These are phyloP conservation scores for Croton laevigatus DNA, from an alignment of 441 rosid genomes.

Conservation along the genomic window DNA sequence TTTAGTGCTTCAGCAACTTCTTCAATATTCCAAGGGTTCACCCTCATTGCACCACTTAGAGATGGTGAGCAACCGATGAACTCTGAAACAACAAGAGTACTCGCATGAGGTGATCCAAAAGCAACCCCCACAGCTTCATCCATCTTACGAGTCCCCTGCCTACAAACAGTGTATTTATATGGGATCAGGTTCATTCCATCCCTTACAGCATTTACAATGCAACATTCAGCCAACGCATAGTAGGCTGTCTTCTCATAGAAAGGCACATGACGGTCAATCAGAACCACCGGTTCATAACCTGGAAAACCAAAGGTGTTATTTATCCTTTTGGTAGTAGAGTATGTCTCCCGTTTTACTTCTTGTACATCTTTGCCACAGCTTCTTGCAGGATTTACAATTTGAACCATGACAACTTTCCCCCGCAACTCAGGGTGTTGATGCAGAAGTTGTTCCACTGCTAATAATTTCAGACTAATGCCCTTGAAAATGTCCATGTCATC, in stretches of 20 bases:
- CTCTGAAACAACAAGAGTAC: constrained; percentile 74
- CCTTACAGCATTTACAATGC: constrained; percentile 72
- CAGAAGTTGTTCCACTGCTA: constrained; percentile 68
- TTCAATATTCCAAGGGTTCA: constrained; percentile 74
- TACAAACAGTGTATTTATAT: constrained; percentile 60
- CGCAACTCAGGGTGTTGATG: constrained; percentile 39
- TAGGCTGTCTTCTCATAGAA: constrained; percentile 74
- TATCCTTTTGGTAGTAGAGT: constrained; percentile 53
- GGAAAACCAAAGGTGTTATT: constrained; percentile 49
- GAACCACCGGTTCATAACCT: constrained; percentile 69
- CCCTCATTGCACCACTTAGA: constrained; percentile 76
- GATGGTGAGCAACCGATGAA: constrained; percentile 84
- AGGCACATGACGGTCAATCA: constrained; percentile 63
- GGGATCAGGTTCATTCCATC: constrained; percentile 89
- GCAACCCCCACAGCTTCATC: constrained; percentile 50
- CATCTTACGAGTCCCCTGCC: constrained; percentile 64
- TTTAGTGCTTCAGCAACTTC: constrained; percentile 63
- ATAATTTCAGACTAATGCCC: constrained; percentile 68
- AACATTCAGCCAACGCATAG: constrained; percentile 73
- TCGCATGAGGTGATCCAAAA: constrained; percentile 45
- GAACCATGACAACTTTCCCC: constrained; percentile 70
- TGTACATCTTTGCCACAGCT: constrained; percentile 71
- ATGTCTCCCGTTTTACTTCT: constrained; percentile 62
- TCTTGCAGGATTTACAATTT: constrained; percentile 82
- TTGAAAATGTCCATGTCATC: constrained; percentile 89